Base-by-base conservation (phyloP, 2,329 filamentous ascomycete species). In the Cercospora sojina region DNA sequence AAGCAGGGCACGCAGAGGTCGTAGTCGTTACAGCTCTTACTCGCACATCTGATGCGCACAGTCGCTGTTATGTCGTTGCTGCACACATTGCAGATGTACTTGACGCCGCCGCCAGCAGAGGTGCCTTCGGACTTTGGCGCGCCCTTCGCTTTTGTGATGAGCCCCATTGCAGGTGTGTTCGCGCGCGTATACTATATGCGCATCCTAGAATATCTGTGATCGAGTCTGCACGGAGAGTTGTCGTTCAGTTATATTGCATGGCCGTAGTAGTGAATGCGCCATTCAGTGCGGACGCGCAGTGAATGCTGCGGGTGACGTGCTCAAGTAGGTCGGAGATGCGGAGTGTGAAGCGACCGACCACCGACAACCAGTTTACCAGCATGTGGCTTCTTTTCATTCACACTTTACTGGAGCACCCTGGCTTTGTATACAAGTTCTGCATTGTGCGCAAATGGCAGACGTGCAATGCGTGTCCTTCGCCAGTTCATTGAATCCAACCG, bases 1-100 rank as follows among this genome's bases (percentile, higher is more conserved):
- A 99, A 99, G 80, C 95, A 99, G 62, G 92, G 90, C 41, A 99
- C 95, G 78, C 95, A 99, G 61, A 99, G 88, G 77, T 99, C 95
- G 78, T 97, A 99, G 75, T 99, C 95, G 76, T 90, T 90, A 79
- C 95, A 99, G 62, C 86, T 85, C 61, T 87, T 80, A 76, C 92
- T 88, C 61, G 93, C 93, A 80, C 95, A 99, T 78, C 92, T 87
- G 79, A 99, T 98, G 73, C 95, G 93, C 70, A 99, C 95, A 56
- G 95, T 99, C 5, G 93, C 95, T 56, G 95, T 99, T 73, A 99
- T 96, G 79, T 99, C 95, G 65, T 92, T 92, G 53, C 92, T 96
- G 79, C 95, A 99, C 66, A 96, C 90, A 79, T 99, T 96, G 83
- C 95, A 99, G 71, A 98, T 92, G 79, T 96, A 99, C 79, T 98